These are phyloP conservation scores for Aulographum hederae DNA, from an alignment of 2,329 filamentous ascomycete species.

Conservation along the genomic window DNA sequence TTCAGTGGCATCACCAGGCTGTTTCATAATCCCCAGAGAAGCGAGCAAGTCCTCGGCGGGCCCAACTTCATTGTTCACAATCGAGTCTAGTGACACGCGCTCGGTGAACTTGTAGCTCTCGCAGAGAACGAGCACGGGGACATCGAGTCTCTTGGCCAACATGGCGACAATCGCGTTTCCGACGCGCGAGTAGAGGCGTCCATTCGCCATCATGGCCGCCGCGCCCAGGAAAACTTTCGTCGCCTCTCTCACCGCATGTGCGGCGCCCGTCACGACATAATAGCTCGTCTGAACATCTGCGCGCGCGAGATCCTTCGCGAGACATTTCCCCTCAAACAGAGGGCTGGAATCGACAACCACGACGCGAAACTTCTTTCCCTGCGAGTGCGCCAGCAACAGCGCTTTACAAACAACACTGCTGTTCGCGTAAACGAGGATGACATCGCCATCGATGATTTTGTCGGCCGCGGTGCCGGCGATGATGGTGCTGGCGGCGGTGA, in stretches of 20 bases:
- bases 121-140: slow-evolving; percentile 76
- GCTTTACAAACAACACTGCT: slow-evolving; percentile 74
- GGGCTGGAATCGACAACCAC: slow-evolving; percentile 66
- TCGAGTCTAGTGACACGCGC: slow-evolving; percentile 75
- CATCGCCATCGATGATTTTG: slow-evolving; percentile 62
- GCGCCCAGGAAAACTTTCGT: slow-evolving; percentile 70
- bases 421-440: slow-evolving; percentile 73
- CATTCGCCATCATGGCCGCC: slow-evolving; percentile 91
- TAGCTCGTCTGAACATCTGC: slow-evolving; percentile 56
- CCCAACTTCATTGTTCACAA: slow-evolving; percentile 86
- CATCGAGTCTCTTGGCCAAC: slow-evolving; percentile 54
- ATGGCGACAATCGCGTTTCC: slow-evolving; percentile 79
- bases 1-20: too few relatives aligned
- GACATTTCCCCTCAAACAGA: slow-evolving; percentile 48
- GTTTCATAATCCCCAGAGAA: too few relatives aligned
- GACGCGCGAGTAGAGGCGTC: slow-evolving; percentile 69
- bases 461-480: slow-evolving; percentile 61
- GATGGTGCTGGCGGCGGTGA: slow-evolving; percentile 70
- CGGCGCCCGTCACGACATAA: slow-evolving; percentile 59
- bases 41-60: slow-evolving; percentile 46
- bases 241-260: slow-evolving; percentile 51
- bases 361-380: slow-evolving; percentile 63
- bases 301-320: slow-evolving; percentile 52
- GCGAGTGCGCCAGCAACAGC: slow-evolving; percentile 49
- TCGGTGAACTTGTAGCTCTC: slow-evolving; percentile 93